Evolutionary conservation across 2,329 filamentous ascomycete genomes (phyloP).

Genomic region (Amylocarpus encephaloides): DNA sequence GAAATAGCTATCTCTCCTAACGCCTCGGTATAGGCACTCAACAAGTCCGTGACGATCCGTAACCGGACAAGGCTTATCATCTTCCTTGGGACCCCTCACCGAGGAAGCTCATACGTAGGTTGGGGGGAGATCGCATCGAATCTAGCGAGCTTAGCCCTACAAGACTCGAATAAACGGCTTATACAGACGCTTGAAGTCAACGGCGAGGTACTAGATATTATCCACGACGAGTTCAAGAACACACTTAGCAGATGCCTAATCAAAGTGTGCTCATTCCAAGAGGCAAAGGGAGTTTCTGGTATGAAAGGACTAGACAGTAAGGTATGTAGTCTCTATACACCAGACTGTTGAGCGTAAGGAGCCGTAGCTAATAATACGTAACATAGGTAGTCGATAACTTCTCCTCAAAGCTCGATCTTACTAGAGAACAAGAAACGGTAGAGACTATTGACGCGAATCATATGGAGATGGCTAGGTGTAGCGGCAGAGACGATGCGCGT

Average conservation of each 20-base stretch:
- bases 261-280: constrained; percentile 37
- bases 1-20: too few relatives aligned
- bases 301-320: constrained; percentile 32
- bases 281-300: constrained; percentile 31
- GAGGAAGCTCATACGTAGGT: constrained; percentile 1
- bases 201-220: constrained; percentile 34
- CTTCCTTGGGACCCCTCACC: constrained; percentile 7
- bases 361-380: constrained; percentile 1
- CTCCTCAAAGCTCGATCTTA: constrained; percentile 36
- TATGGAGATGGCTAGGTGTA: constrained; percentile 29
- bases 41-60: not conserved
- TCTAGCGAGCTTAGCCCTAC: constrained; percentile 27
- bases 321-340: constrained; percentile 18
- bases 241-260: constrained; percentile 26
- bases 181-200: constrained; percentile 31
- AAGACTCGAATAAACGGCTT: constrained; percentile 33
- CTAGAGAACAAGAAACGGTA: constrained; percentile 31
- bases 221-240: constrained; percentile 31
- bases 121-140: constrained; percentile 3
- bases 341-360: not conserved
- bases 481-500: not conserved
- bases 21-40: not conserved
- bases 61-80: constrained; percentile 7
- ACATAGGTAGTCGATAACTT: constrained; percentile 34
- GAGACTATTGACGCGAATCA: constrained; percentile 38